Evolutionary conservation across 805 yeast species (phyloP).

Genomic region (Limtongia smithiae): DNA sequence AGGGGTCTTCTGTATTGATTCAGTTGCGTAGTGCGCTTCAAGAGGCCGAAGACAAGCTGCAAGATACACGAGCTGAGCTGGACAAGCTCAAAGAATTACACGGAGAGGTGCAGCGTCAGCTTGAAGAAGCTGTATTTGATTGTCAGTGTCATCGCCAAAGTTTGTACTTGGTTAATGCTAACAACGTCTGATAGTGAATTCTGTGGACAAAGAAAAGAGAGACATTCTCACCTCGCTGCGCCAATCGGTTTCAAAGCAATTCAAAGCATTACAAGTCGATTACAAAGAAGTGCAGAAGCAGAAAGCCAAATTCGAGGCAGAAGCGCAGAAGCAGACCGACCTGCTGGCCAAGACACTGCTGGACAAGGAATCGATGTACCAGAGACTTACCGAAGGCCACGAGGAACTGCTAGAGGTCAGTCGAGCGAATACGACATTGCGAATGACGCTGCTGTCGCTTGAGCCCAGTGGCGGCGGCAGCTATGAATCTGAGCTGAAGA

Average conservation of each 20-base stretch:
- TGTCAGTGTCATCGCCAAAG: constrained; percentile 7
- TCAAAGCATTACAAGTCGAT: constrained; percentile 11
- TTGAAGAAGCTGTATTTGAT: constrained; percentile 3
- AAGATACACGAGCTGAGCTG: neutral
- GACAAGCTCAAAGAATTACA: neutral
- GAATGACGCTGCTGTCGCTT: constrained; percentile 21
- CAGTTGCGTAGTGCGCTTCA: constrained; percentile 1
- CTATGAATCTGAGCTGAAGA: constrained; percentile 22
- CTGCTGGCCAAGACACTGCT: constrained; percentile 9
- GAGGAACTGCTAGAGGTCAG: constrained; percentile 26
- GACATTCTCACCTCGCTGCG: constrained; percentile 8
- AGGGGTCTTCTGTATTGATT: neutral
- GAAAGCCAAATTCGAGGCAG: constrained; percentile 2
- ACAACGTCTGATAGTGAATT: constrained; percentile 1
- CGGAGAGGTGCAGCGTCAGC: constrained; percentile 1
- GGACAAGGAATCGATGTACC: constrained; percentile 21
- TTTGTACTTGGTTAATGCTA: neutral
- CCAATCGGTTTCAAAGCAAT: constrained; percentile 5
- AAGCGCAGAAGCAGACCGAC: constrained; percentile 6
- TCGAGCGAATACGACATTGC: constrained; percentile 22
- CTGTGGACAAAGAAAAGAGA: constrained; percentile 18
- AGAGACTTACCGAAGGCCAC: constrained; percentile 17
- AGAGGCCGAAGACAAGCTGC: neutral
- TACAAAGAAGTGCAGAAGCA: constrained; percentile 5
- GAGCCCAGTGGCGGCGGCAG: constrained; percentile 16